Base-by-base conservation (phyloP, 208 protist species). In the Wallacemonas sp. region DNA sequence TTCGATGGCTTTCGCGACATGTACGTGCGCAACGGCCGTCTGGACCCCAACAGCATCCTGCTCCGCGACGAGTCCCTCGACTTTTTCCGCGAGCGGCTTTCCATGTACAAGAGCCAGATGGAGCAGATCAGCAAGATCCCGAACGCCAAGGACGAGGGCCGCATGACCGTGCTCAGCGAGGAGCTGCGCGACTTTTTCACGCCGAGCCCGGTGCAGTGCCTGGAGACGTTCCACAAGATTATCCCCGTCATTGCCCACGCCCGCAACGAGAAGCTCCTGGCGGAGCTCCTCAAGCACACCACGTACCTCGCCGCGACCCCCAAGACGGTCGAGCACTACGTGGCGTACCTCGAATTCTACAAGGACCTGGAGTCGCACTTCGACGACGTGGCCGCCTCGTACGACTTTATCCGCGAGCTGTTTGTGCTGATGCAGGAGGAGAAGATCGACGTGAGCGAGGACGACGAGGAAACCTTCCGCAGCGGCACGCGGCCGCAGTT, bases 291-390 rank as follows among this genome's bases (percentile, higher is more conserved):
- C 69, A 79, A 83, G 52, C 78, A 84, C 31, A 94, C 94, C 57
- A 76, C 76, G 8, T 94, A 90, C 42, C 89, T 99, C 18, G 65
- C 79, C 11, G 76, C 77, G 12, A 39, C 70, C 18, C 97, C 97
- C 29, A 89, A 91, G 65, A 94, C 88, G 32, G 85, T 98, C 25
- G 94, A 97, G 81, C 91, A 97, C 63, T 98, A 96, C 74, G 95
- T 98, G 31, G 83, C 91, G 72, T 94, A 92, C 74, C 70, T 97
- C 14, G 73, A 76, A 22, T 97, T 93, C 82, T 87, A 92, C 81
- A 89, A 86, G 55, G 65, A 80, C 48, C 65, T 97, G 39, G 85
- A 91, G 61, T 72, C 57, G 12, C 67, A 79, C n/a, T 88, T 97
- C 55, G 94, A 98, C 57, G 62, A 52, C 57, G 77, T 97, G 29